Base-by-base conservation (phyloP, 805 yeast species). In the Saccharomycopsis guyanensis region DNA sequence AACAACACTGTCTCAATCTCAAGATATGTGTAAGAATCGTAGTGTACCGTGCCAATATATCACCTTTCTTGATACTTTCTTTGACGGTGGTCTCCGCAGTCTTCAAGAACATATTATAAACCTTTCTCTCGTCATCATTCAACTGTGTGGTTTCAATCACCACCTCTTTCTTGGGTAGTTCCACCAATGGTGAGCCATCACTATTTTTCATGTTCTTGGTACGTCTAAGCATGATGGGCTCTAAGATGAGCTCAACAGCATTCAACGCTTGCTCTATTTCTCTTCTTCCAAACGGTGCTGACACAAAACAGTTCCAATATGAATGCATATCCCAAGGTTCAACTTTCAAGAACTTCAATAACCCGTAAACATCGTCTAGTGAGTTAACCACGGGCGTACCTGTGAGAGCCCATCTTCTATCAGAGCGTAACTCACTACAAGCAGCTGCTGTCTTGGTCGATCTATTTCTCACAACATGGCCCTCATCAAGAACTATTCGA, bases 351-450 rank as follows among this genome's bases (percentile, higher is more conserved):
- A 93, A 93, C 61, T 93, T 93, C 22, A 93, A 69, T 56, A 93
- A 68, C 0, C 98, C 93, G 98, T 98, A 93, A 38, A 93, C 71
- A 61, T 93, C 99, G 66, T 89, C 86, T 45, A 93, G 73, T 59
- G 89, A 93, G 58, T 93, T 93, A 60, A 93, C 98, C 44, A 93
- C 68, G 1, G 99, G 99, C 0, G 99, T 93, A 68, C 99, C 99
- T 0, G 99, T 93, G 42, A 93, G 68, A 45, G 93, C 66, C 43
- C 93, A 66, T 53, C 99, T 74, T 60, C 94, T 76, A 57, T 83
- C 91, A 1, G 97, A 86, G 57, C 89, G 93, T 68, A 93, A 93
- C 61, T 94, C 93, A 54, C 93, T 69, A 43, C 93, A 68, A 0
- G 97, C 95, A 66, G 86, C 91, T 98, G 98, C 93, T 55, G 98